Conservation (phyloP, 2,329 filamentous ascomycete species). For the Coniochaeta prunicola region DNA sequence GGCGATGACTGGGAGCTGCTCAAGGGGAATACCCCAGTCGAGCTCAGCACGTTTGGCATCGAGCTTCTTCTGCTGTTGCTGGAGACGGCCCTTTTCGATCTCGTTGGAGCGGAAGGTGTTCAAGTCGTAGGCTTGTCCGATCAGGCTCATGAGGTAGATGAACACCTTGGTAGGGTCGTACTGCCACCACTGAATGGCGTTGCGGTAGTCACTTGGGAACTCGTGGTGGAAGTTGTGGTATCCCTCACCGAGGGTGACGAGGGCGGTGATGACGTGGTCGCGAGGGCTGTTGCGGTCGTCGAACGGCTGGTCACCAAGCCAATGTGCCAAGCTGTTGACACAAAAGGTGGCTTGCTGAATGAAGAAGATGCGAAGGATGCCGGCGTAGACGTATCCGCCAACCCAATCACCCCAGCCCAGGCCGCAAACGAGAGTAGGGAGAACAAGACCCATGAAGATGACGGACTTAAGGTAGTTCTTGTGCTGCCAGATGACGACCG, state of each 20-base stretch:
- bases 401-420: conserved; percentile 74
- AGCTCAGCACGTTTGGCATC: conserved; percentile 77
- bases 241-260: conserved; percentile 76
- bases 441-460: conserved; percentile 66
- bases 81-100: conserved; percentile 84
- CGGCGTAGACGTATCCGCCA: conserved; percentile 76
- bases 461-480: conserved; percentile 78
- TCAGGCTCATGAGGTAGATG: conserved; percentile 78
- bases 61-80: conserved; percentile 88
- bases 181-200: conserved; percentile 85
- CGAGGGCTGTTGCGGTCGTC: conserved; percentile 88
- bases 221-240: conserved; percentile 97
- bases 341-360: conserved; percentile 91
- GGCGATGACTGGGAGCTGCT: conserved; percentile 76
- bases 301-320: conserved; percentile 87
- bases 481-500: conserved; percentile 83
- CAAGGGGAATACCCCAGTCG: conserved; percentile 80
- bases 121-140: conserved; percentile 77
- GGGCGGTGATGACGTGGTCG: conserved; percentile 78
- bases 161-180: conserved; percentile 90
- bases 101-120: conserved; percentile 90
- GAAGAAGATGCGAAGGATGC: conserved; percentile 81
- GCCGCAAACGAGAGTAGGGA: conserved; percentile 70
- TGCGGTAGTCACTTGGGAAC: conserved; percentile 89
- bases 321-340: conserved; percentile 85